Conservation (phyloP, 1,284 basidiomycete genomes). For the Melanopsichium pennsylvanicum region DNA sequence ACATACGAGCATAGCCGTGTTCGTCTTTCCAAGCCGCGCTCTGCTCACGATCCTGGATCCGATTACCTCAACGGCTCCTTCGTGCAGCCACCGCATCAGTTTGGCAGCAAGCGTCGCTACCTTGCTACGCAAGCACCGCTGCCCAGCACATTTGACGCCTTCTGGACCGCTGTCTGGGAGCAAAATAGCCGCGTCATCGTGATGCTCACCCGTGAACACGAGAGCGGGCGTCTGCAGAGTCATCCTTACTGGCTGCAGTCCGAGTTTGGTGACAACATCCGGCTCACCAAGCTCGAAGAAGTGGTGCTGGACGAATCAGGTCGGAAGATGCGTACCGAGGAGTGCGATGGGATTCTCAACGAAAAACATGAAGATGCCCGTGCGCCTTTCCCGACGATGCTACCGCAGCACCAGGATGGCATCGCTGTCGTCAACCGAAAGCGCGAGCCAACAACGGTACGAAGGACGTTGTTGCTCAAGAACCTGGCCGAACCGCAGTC, state of each 20-base stretch:
- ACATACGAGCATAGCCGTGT: slow-evolving; percentile 83
- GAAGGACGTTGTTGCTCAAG: slow-evolving; percentile 46
- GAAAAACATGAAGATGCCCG: slow-evolving; percentile 26
- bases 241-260: slow-evolving; percentile 86
- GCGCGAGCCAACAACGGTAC: slow-evolving; percentile 37
- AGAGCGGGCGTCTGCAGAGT: slow-evolving; percentile 88
- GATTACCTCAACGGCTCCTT: slow-evolving; percentile 63
- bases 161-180: slow-evolving; percentile 80
- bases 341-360: slow-evolving; percentile 16
- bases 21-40: slow-evolving; percentile 37
- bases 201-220: slow-evolving; percentile 88
- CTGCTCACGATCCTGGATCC: slow-evolving; percentile 40
- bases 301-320: slow-evolving; percentile 39
- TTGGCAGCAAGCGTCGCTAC: slow-evolving; percentile 71
- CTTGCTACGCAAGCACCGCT: slow-evolving; percentile 97
- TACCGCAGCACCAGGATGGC: slow-evolving; percentile 8
- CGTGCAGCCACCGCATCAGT: slow-evolving; percentile 48
- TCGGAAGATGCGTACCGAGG: slow-evolving; percentile 23
- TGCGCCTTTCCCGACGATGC: slow-evolving; percentile 44
- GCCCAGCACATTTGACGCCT: slow-evolving; percentile 86
- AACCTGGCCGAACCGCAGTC: slow-evolving; percentile 25
- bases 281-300: slow-evolving; percentile 49
- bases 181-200: slow-evolving; percentile 71
- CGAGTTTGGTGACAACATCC: slow-evolving; percentile 72
- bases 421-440: slow-evolving; percentile 9